phyloP scores from a whole-genome alignment of 2,329 filamentous ascomycete species.

The Cyphellophora attinorum region DNA sequence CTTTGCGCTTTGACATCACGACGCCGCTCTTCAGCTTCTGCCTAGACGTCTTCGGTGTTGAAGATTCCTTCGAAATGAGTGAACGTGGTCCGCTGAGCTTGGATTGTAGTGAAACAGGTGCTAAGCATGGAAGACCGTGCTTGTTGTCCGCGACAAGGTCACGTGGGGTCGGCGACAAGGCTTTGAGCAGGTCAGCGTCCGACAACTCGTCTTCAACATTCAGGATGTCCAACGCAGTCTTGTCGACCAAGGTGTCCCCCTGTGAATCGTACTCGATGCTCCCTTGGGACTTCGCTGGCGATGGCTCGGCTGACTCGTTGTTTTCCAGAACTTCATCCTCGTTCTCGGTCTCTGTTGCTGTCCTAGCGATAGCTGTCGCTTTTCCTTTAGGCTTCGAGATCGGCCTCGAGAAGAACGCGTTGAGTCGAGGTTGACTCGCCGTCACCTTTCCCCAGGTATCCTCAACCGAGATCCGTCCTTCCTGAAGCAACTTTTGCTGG shows the following conservation, averaged over 20 bases:
- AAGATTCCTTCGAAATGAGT: too few species aligned
- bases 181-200: constrained; percentile 1
- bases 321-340: not conserved
- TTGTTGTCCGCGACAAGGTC: too few species aligned
- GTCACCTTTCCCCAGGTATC: constrained; percentile 18
- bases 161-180: too few species aligned
- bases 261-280: not conserved
- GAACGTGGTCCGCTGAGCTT: too few species aligned
- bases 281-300: too few species aligned
- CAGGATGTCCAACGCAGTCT: not conserved
- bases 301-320: too few species aligned
- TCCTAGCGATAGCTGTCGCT: not conserved
- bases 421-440: constrained; percentile 16
- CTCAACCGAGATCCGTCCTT: constrained; percentile 16
- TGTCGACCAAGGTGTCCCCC: not conserved
- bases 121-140: too few species aligned
- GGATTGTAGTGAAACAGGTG: too few species aligned
- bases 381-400: not conserved
- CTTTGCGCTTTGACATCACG: too few species aligned
- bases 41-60: too few species aligned
- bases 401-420: constrained; percentile 11
- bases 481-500: constrained; percentile 14
- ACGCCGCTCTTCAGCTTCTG: too few species aligned
- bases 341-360: not conserved
- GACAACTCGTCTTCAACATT: not conserved